phyloP scores from a whole-genome alignment of 192 early-diverging fungal genomes.

The Jimgerdemannia flammicorona region DNA sequence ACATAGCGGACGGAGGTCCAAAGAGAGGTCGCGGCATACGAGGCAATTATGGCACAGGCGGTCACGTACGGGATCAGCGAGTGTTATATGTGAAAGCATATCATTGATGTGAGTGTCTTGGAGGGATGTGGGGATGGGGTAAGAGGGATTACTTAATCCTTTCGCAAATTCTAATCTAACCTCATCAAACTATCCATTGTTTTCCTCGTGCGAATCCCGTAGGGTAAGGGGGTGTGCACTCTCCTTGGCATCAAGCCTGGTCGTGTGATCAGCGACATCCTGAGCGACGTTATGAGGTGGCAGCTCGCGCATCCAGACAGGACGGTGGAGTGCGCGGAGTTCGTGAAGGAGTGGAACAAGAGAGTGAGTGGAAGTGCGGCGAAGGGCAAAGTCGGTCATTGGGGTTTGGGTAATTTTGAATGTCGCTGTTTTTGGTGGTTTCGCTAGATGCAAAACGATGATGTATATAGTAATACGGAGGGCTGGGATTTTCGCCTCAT shows the following conservation, averaged over 20 bases:
- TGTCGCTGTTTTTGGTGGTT: too few species aligned
- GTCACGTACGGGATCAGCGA: slow-evolving; percentile 36
- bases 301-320: slow-evolving; percentile 71
- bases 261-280: slow-evolving; percentile 16
- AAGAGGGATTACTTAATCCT: neutral
- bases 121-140: neutral
- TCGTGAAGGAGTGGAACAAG: too few species aligned
- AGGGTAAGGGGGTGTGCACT: slow-evolving; percentile 66
- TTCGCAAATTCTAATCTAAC: neutral
- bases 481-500: too few species aligned
- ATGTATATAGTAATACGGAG: too few species aligned
- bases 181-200: too few species aligned
- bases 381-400: too few species aligned
- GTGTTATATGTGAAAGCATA: slow-evolving; percentile 41
- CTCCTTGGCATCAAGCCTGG: slow-evolving; percentile 53
- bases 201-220: too few species aligned
- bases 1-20: slow-evolving; percentile 5
- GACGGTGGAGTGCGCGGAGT: slow-evolving; percentile 17
- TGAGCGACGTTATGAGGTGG: slow-evolving; percentile 76
- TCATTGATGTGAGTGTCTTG: slow-evolving; percentile 40
- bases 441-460: too few species aligned
- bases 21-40: slow-evolving; percentile 19
- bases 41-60: slow-evolving; percentile 24
- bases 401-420: too few species aligned
- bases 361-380: too few species aligned